These are phyloP conservation scores for Malus orientalis DNA, from an alignment of 306 rosid species.

Conservation along the genomic window DNA sequence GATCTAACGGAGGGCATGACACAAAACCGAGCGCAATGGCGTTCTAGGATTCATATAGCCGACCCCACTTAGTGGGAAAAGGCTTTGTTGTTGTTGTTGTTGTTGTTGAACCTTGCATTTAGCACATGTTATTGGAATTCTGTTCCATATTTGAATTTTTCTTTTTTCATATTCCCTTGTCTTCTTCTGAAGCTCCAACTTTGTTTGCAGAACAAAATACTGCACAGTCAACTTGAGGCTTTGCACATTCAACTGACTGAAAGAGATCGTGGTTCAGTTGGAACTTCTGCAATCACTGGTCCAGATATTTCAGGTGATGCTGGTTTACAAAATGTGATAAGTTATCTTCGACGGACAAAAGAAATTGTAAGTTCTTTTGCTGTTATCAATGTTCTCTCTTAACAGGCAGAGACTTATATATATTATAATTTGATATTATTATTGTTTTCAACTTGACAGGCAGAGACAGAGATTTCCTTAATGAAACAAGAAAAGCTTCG, in stretches of 20 bases:
- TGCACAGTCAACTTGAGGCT: slow-evolving; percentile 84
- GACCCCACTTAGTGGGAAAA: no score
- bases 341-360: slow-evolving; percentile 80
- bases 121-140: background rate
- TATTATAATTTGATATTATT: background rate
- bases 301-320: slow-evolving; percentile 38
- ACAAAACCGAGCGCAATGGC: no score
- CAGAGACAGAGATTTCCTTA: slow-evolving; percentile 83
- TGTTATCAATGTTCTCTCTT: background rate
- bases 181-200: background rate
- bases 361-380: slow-evolving; percentile 61
- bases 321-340: slow-evolving; percentile 70
- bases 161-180: background rate
- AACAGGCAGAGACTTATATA: background rate
- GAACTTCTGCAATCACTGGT: slow-evolving; percentile 43
- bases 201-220: slow-evolving; percentile 67
- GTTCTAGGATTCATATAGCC: no score
- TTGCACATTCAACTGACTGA: slow-evolving; percentile 83
- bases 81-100: no score
- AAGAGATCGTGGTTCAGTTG: slow-evolving; percentile 68
- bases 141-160: background rate
- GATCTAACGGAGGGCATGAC: no score
- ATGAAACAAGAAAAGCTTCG: slow-evolving; percentile 82
- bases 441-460: slow-evolving; percentile 40
- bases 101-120: no score